phyloP scores from a whole-genome alignment of 768 basidiomycete genomes.

The Melanogaster broomeanus region DNA sequence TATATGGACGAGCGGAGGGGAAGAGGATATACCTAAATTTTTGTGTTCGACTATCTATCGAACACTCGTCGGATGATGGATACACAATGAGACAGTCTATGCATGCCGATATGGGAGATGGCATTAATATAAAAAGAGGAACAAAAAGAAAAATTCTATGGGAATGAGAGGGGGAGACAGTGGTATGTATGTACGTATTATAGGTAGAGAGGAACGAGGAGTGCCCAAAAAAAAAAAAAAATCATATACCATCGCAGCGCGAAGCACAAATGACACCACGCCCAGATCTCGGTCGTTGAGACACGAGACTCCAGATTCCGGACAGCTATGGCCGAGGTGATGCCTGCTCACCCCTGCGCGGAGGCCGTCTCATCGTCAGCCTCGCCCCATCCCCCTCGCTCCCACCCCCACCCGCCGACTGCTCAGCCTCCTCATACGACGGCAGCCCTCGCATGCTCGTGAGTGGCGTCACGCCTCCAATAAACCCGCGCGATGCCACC shows the following conservation, averaged over 20 bases:
- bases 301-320: too few relatives aligned
- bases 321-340: not conserved
- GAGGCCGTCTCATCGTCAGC: constrained; percentile 11
- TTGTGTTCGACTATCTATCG: too few relatives aligned
- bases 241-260: too few relatives aligned
- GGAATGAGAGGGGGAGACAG: not conserved
- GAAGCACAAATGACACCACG: too few relatives aligned
- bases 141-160: not conserved
- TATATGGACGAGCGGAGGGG: not conserved
- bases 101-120: not conserved
- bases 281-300: not conserved
- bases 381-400: constrained; percentile 1
- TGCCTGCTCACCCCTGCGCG: not conserved
- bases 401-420: not conserved
- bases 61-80: too few relatives aligned
- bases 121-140: too few relatives aligned
- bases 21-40: too few relatives aligned
- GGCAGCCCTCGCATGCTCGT: constrained; percentile 77
- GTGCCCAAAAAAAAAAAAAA: too few relatives aligned
- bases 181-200: not conserved
- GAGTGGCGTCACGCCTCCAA: constrained; percentile 89
- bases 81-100: not conserved
- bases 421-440: constrained; percentile 76
- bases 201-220: too few relatives aligned
- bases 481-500: constrained; percentile 81